A percentile compares a stretch with the other conserved stretches of the same genome.
Conservation (phyloP, 345 rosid genomes). For the Salix koriyanagi region DNA sequence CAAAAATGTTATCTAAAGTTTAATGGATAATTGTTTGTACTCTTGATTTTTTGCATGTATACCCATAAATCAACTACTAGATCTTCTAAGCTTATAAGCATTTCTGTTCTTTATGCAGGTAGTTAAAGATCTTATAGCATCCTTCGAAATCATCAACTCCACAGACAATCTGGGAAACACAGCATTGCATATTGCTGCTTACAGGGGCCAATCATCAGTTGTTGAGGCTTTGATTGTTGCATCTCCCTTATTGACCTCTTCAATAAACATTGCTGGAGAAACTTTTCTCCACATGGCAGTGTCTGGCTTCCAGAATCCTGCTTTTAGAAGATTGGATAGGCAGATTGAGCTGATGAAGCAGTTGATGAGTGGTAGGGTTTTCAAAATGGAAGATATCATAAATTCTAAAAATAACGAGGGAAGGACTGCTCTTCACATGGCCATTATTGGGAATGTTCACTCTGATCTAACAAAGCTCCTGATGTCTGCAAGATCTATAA, state of each 20-base stretch:
- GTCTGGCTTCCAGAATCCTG: slow-evolving; percentile 68
- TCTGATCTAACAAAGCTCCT: slow-evolving; percentile 61
- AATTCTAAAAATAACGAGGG: slow-evolving; percentile 61
- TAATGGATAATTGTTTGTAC: no score
- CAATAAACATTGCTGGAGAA: slow-evolving; percentile 61
- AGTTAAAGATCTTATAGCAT: slow-evolving; percentile 50
- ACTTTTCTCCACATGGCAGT: slow-evolving; percentile 75
- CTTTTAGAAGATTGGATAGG: slow-evolving; percentile 68
- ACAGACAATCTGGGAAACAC: slow-evolving; percentile 66
- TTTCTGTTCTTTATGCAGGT: slow-evolving; percentile 39
- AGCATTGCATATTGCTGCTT: slow-evolving; percentile 70
- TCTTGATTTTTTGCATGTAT: no score
- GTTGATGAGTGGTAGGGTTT: slow-evolving; percentile 33
- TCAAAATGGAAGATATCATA: slow-evolving; percentile 40
- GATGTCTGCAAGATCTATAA: slow-evolving; percentile 55
- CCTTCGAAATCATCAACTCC: slow-evolving; percentile 42
- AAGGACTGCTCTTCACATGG: slow-evolving; percentile 79
- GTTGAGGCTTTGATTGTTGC: slow-evolving; percentile 52
- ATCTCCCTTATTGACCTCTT: slow-evolving; percentile 48
- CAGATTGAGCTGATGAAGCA: slow-evolving; percentile 68
- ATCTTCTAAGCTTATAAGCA: neutral
- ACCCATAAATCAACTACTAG: neutral
- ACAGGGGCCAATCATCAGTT: slow-evolving; percentile 60
- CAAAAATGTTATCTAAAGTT: no score
- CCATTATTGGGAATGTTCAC: slow-evolving; percentile 63